Evolutionary conservation across 352 stramenopile species (phyloP), one percentile per base, ranked within the genome.

Genomic region (Phytophthora crassamura): DNA sequence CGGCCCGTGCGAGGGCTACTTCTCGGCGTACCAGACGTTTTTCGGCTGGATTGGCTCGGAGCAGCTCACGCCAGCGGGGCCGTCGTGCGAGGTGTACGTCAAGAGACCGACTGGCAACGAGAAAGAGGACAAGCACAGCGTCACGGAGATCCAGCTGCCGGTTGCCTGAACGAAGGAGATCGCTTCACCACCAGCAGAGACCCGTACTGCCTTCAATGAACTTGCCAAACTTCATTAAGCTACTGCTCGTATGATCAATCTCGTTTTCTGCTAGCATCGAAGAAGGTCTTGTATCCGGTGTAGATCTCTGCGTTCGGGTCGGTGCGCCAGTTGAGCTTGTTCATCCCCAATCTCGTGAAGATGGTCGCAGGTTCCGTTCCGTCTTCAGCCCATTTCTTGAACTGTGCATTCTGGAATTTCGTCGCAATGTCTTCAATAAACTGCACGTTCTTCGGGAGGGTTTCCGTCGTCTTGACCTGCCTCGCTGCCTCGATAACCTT

Each of bases 51-150:
- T 85, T 38, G 54, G 20, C 10, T 25, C 38, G 11, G 67, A 86
- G 25, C 57, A 69, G 8, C 52, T 81, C 33, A 66, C 48, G 1
- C 59, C 75, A 36, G 52, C 32, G 2, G 78, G 57, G 2, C 68
- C 62, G 10, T 68, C 72, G 11, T 74, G 78, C 15, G 78, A 88
- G 36, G 64, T 85, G 36, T 85, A 82, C 47, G 18, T 88, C 12
- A 67, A 61, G 30, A 75, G 71, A 68, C 55, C 75, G 25, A 72
- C 36, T 20, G 40, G 22, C 2, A 52, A 79, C 50, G n/a, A 16
- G 6, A 54, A 59, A n/a, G 67, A 77, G 8, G 45, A 34, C 11
- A 46, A 41, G 4, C 49, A 59, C 28, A 59, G 42, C 20, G 51
- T 78, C 32, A 82, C 63, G 30, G 67, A 82, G 48, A 67, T 82